Base-by-base conservation (phyloP, 768 basidiomycete genomes). In the Boletus vermiculosoides region DNA sequence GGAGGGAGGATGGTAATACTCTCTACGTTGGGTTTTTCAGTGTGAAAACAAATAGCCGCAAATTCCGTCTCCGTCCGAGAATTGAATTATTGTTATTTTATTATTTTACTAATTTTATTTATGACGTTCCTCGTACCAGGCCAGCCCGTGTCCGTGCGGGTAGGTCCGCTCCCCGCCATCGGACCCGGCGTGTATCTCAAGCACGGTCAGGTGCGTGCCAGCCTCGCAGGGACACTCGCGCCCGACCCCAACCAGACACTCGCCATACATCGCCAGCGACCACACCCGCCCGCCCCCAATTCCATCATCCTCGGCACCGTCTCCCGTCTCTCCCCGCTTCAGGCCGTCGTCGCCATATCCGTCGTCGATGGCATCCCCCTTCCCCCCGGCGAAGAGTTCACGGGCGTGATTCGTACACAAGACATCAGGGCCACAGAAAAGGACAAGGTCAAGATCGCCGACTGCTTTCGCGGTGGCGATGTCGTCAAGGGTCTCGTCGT, bases 401-500 rank as follows among this genome's bases (percentile, higher is more conserved):
- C 82, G 0, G 94, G 94, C 5, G 87, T 96, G 22, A 91, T 97
- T 61, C 85, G 94, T 34, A 78, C 80, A 6, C 92, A 95, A 71
- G 94, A 97, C 71, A 86, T 97, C 22, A 77, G 94, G 52, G 88
- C 90, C 13, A 94, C 93, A 2, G 93, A 94, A 66, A 94, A 91
- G 64, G 92, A 94, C 75, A 86, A 84, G 64, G 83, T 95, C 56
- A 93, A 90, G 74, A 90, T 95, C 57, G 85, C 86, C 33, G 90
- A 94, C 63, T 96, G 92, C 66, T 97, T 96, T 71, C 81, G 94
- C 25, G 91, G 92, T 0, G 93, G 94, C 15, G 94, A 97, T 67
- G 90, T 95, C 49, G 88, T 97, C 33, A 83, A 87, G 57, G 92
- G 91, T 15, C 69, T 89, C 39, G 92, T 96, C 65, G 94, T 94